phyloP scores from a whole-genome alignment of 2,329 filamentous ascomycete species.

The Mariannaea elegans region DNA sequence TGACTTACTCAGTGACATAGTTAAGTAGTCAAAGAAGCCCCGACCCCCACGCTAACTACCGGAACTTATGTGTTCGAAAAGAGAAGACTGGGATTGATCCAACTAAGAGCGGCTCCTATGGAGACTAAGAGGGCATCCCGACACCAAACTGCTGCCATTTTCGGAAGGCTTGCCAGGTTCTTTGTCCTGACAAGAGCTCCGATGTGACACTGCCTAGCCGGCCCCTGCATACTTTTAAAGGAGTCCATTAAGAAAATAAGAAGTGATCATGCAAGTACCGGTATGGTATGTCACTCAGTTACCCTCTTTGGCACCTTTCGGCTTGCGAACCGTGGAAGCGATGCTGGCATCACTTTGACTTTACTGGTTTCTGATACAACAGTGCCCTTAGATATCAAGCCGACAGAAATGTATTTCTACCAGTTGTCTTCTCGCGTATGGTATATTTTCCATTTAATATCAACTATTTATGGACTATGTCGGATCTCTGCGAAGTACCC shows the following conservation, averaged over 20 bases:
- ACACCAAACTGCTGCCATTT: not conserved
- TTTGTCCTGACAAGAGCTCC: not conserved
- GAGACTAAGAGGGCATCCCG: not conserved
- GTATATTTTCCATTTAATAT: no score
- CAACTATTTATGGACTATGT: no score
- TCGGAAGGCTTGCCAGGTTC: conserved; percentile 13
- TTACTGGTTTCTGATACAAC: no score
- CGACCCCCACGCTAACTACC: conserved; percentile 10
- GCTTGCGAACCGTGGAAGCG: not conserved
- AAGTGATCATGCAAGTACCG: no score
- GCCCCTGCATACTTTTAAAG: not conserved
- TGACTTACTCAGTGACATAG: not conserved
- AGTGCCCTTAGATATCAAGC: no score
- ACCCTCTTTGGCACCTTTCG: no score
- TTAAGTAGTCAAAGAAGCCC: not conserved
- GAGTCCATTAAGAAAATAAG: not conserved
- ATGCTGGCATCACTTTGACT: no score
- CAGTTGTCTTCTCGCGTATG: no score
- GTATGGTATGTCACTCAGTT: no score
- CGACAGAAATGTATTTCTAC: no score
- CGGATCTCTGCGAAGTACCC: no score
- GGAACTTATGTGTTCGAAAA: not conserved
- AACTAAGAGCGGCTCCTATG: not conserved
- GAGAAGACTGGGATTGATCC: not conserved
- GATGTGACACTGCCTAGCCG: not conserved